Base-by-base conservation (phyloP, 768 basidiomycete genomes). In the Termitomyces sp. region DNA sequence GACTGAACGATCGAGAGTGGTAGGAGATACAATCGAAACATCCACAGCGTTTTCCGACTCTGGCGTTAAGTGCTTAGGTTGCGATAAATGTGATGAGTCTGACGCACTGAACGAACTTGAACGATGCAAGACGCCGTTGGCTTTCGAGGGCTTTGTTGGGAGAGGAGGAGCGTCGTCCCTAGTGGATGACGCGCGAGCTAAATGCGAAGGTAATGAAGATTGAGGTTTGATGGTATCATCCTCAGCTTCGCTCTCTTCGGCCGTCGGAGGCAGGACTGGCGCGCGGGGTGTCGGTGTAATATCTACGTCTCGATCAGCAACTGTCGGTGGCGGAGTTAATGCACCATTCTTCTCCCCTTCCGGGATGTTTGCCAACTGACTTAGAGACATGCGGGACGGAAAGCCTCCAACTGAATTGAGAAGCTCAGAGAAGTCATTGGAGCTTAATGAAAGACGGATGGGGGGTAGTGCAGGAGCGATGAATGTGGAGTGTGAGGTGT, bases 381-480 rank as follows among this genome's bases (percentile, higher is more conserved):
- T 77, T 47, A 82, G 64, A 17, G 76, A 73, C 62, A 77, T 75
- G 55, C 79, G 66, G 10, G 80, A 71, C 16, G 76, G 74, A 25
- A 76, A 66, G 19, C 79, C 80, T 37, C 79, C 81, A 6, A 84
- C 81, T 32, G 82, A 80, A 62, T 71, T 82, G 50, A 90, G 77
- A 17, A 90, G 70, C 57, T 89, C 88, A 0, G 85, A 83, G 65
- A 98, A 94, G 67, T 96, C 94, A 0, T 83, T 76, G 45, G 85
- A 81, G 57, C 84, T 88, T 73, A 96, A 79, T 16, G 94, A 95
- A 68, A 96, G 88, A n/a, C 91, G 84, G 64, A 96, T 94, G 0
- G 91, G 91, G 3, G 93, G 93, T 28, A 94, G 75, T 3, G 91
- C 89, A 39, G 94, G 93, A 0, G 91, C 89, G 48, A 92, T 90